Base-by-base conservation (phyloP, 2,329 filamentous ascomycete species). In the Venturia pyrina region DNA sequence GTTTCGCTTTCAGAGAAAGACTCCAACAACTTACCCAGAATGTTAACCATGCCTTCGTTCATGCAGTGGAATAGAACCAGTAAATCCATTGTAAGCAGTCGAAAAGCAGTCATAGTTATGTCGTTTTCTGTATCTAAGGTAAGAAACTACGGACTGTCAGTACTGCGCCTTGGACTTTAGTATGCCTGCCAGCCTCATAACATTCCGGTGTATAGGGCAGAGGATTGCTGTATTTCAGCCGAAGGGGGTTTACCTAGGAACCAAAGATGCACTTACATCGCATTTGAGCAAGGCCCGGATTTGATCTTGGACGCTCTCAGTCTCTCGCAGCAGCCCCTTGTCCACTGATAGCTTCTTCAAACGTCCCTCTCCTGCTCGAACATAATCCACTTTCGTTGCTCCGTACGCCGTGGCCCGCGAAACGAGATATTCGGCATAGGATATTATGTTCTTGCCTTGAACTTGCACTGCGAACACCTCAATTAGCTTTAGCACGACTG, bases 1-100 rank as follows among this genome's bases (percentile, higher is more conserved):
- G 71, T 61, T 68, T 10, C 19, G 13, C 44, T 44, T 13, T 43
- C 17, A 48, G n/a, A 15, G 60, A 11, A 5, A 17, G 17, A 50
- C 66, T 21, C 17, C 64, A 65, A 21, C 15, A 10, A 73, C 86
- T 69, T 81, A 96, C 93, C 91, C 66, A 99, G 81, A 67, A 99
- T 91, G 76, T 96, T 97, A 78, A 99, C 99, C 74, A 96, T 90
- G 62, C 91, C 95, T 78, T 97, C 92, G 74, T 99, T 99, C 78
- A 97, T 89, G 60, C 95, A 91, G 72, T 96, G 92, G 79, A 96
- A 99, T 65, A 99, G 81, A 17, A 90, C 87, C 68, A 99, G 78
- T 46, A 99, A 81, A 76, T 99, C 95, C 72, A 96, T 82, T 24
- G 96, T 96, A 65, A 99, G 81, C 69, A 99, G 81, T 67, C 95